Base-by-base conservation (phyloP, 2,329 filamentous ascomycete genomes). In the Pestalotiopsis sp. region DNA sequence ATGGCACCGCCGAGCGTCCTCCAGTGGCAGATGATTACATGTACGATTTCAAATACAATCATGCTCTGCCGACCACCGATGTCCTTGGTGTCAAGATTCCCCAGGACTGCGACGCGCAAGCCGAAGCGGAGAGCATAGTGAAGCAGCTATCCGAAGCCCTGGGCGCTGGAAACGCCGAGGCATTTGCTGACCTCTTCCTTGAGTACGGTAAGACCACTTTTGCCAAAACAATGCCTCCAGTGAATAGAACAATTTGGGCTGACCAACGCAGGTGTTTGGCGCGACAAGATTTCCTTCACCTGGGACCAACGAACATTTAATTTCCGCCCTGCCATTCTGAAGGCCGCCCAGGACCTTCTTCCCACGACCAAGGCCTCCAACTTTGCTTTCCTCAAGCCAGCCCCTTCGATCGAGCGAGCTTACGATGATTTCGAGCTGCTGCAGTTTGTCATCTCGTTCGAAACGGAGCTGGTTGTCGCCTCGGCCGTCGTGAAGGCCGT, bases 21-120 rank as follows among this genome's bases (percentile, higher is more conserved):
- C 60, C 60, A n/a, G 60, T 63, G 23, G 60, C 60, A 41, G 63
- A 65, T 23, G 45, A 65, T n/a, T 65, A 49, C 25, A 65, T 65
- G 63, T 65, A 65, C 38, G 63, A 65, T 39, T 65, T 65, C 63
- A 65, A 65, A 23, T 65, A 27, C 63, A 65, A 65, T 41, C 45
- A 52, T 39, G 39, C 63, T 17, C 63, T 65, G 41, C 63, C 63
- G 6, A 65, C 23, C 13, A 56, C 39, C 39, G 39, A 56, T 49
- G 20, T 52, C 5, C 63, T 65, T 23, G 63, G 45, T 14, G n/a
- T 65, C 39, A 65, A 20, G 3, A 56, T 52, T 38, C 39, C 39
- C 5, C 39, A 65, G 20, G 63, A 49, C 63, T 56, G 63, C 63
- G 20, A 65, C 39, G 23, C 45, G 13, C 39, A 49, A 20, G 9